Base-by-base conservation (phyloP, 495 filamentous ascomycete genomes). In the Lasiosphaeria ovina region DNA sequence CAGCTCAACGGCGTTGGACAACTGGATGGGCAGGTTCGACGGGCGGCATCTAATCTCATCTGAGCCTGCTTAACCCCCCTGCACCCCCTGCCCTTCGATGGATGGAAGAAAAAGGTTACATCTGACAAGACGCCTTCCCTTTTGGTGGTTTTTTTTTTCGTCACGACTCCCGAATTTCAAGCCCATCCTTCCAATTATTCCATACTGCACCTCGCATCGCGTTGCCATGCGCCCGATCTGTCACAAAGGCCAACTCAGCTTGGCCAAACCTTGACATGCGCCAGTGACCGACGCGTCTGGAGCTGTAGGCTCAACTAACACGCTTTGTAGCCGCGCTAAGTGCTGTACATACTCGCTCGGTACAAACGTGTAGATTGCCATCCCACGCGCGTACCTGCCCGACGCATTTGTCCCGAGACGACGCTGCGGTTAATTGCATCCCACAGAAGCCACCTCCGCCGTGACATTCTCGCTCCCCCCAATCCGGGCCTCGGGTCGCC, bases 381-480 rank as follows among this genome's bases (percentile, higher is more conserved):
- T 24, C 24, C 24, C 24, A 24, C 24, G 24, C 24, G 24, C 24
- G 24, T 24, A 24, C 24, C 24, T 24, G 24, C 24, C 24, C 24
- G 24, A 24, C 24, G 24, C 24, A 24, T 24, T 24, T 24, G 24
- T 24, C 24, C 24, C 24, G 24, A 24, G 24, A 24, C 24, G 4
- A 47, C 44, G 12, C 62, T 56, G 49, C 61, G 66, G 59, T 34
- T 64, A 58, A 60, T 66, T 62, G 64, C 66, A 66, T 52, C 51
- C 35, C 38, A 14, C 57, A 24, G 36, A 45, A 57, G 24, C 42
- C 17, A n/a, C 40, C 45, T 53, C 40, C 9, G 35, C 55, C 44
- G 58, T 51, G 61, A 58, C 66, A 60, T 60, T 54, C 38, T 57
- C 54, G 49, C 55, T 55, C 53, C 49, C 56, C 60, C 52, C 45